Evolutionary conservation across 2,329 filamentous ascomycete species (phyloP).

Genomic region (Xylariaceae sp.): DNA sequence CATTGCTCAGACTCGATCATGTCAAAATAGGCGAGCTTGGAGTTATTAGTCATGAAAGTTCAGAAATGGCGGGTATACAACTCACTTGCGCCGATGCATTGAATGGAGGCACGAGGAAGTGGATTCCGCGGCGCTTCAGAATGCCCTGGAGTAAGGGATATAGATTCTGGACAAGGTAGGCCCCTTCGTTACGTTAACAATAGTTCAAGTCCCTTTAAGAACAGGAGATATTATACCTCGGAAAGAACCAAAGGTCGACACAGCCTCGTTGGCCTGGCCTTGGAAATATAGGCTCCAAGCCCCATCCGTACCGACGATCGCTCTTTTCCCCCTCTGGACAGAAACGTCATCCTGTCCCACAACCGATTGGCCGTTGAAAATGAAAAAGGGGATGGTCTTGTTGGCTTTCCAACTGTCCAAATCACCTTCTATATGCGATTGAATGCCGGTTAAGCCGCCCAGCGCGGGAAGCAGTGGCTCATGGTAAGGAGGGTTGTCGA

Average conservation of each 20-base stretch:
- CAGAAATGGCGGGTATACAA: constrained; percentile 10
- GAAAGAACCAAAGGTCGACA: constrained; percentile 78
- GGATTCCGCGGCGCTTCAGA: constrained; percentile 67
- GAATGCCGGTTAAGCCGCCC: constrained; percentile 83
- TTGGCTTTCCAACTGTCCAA: constrained; percentile 71
- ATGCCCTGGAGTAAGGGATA: constrained; percentile 77
- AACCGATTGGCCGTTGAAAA: constrained; percentile 87
- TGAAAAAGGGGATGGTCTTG: constrained; percentile 78
- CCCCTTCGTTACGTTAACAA: constrained; percentile 53
- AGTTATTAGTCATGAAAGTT: constrained; percentile 35
- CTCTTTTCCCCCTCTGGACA: constrained; percentile 64
- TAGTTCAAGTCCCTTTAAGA: neutral
- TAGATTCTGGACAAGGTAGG: constrained; percentile 71
- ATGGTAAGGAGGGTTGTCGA: constrained; percentile 69
- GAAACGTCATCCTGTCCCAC: constrained; percentile 74
- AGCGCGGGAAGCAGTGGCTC: constrained; percentile 90
- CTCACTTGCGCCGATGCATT: constrained; percentile 83
- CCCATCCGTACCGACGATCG: constrained; percentile 70
- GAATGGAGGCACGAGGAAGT: constrained; percentile 84
- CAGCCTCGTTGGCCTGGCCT: constrained; percentile 77
- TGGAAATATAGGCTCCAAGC: constrained; percentile 89
- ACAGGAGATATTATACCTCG: constrained; percentile 62
- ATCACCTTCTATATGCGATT: constrained; percentile 74
- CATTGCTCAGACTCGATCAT: constrained; percentile 67
- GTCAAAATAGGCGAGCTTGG: constrained; percentile 77